Evolutionary conservation across 164 flowering plant genomes (phyloP), one percentile per base, ranked within the genome.

Genomic region (Brasenia schreberi): DNA sequence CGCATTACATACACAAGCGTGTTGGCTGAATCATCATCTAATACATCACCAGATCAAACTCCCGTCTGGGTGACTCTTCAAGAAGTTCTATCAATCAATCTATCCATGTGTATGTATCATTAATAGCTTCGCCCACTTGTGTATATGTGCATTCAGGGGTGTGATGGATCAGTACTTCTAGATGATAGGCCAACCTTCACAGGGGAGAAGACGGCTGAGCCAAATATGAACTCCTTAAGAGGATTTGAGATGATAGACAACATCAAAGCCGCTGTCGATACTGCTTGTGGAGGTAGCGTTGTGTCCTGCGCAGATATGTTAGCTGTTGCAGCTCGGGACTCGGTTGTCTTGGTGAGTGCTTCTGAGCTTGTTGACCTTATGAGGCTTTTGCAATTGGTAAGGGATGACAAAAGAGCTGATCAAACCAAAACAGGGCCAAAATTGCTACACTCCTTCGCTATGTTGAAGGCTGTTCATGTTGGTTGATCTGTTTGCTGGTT

Each of bases 121-220:
- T 33, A 33, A 33, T 33, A 3, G 39, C 2, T 33, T 33, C 39
- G 3, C 39, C 39, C 39, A 33, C 39, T 33, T 33, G 56, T 2
- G 12, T 5, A 9, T 49, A 9, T 49, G 56, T 60, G 62, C 10
- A 60, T 60, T 11, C 69, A 82, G 87, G 87, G 87, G 0, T 84
- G 87, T 56, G 87, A 84, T 69, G 87, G 72, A 43, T 84, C 87
- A 0, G 61, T 84, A 23, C 65, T 84, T 18, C 67, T 84, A 19
- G 85, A 79, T 18, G 83, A 81, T 71, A 84, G 84, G 5, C 58
- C 81, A n/a, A 72, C 80, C 0, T 76, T 81, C 67, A 72, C 76
- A 0, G 81, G 85, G 0, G 87, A 84, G 64, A 72, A 84, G 67
- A 76, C 64, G 61, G 85, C 87, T 18, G 9, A 7, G 0, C 79